phyloP scores from a whole-genome alignment of 495 filamentous ascomycete species.

The Aspergillus diversus region DNA sequence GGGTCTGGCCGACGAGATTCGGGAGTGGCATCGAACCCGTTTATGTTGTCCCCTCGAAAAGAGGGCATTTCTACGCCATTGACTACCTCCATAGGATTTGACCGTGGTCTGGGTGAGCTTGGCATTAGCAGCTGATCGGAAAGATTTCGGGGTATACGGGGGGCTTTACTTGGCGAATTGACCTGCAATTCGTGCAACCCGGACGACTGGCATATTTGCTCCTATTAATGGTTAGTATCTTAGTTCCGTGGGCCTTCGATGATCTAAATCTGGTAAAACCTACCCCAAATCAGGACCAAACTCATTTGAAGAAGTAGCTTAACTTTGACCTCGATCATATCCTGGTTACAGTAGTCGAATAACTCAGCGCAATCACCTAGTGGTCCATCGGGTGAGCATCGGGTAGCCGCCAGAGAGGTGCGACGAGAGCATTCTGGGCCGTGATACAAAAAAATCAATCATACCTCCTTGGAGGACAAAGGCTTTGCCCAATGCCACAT shows the following conservation, averaged over 20 bases:
- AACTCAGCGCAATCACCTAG: conserved; percentile 90
- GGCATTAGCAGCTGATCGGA: conserved; percentile 14
- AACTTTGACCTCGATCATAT: conserved; percentile 91
- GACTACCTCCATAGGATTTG: conserved; percentile 81
- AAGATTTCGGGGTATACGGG: not conserved
- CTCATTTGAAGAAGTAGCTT: conserved; percentile 97
- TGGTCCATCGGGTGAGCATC: not conserved
- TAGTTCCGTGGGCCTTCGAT: not conserved
- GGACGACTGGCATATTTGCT: conserved; percentile 87
- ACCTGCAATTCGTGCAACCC: conserved; percentile 94
- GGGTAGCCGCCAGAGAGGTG: conserved; percentile 3
- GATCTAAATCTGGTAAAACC: conserved; percentile 19
- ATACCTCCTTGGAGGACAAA: conserved; percentile 89
- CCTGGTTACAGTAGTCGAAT: conserved; percentile 92
- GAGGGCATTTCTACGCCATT: conserved; percentile 81
- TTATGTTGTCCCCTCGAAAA: conserved; percentile 94
- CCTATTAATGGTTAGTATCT: conserved; percentile 34
- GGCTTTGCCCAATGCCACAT: conserved; percentile 89
- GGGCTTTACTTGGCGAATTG: conserved; percentile 80
- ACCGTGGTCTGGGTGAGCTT: conserved; percentile 62
- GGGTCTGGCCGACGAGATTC: conserved; percentile 80
- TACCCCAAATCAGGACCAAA: conserved; percentile 85
- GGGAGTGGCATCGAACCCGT: conserved; percentile 69
- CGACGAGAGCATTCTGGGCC: too few species aligned
- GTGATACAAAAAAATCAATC: not conserved